phyloP scores from a whole-genome alignment of 2,329 filamentous ascomycete species.

The Curvularia verruculosa region DNA sequence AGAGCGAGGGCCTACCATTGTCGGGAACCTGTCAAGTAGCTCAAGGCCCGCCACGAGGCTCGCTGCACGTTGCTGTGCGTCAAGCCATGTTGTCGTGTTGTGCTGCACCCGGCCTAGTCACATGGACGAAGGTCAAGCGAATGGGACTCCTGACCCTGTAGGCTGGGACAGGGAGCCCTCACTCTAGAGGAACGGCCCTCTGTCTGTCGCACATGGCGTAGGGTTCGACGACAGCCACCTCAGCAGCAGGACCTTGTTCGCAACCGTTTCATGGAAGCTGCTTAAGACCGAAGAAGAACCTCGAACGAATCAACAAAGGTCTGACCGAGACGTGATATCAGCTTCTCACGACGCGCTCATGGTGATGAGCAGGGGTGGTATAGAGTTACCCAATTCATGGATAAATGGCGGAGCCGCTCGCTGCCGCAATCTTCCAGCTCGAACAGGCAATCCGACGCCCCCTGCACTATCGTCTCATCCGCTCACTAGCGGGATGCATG shows the following conservation, averaged over 20 bases:
- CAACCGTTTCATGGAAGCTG: neutral
- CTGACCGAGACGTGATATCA: slow-evolving; percentile 2
- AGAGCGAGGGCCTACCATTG: neutral
- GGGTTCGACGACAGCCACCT: neutral
- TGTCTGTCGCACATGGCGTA: slow-evolving; percentile 4
- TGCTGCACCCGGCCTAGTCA: neutral
- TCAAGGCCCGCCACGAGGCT: slow-evolving; percentile 13
- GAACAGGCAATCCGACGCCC: slow-evolving; percentile 9
- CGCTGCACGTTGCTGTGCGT: slow-evolving; percentile 6
- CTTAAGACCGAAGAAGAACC: slow-evolving; percentile 2
- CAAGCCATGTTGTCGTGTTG: slow-evolving; percentile 1
- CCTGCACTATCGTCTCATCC: slow-evolving; percentile 8
- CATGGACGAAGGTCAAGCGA: neutral
- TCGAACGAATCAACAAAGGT: neutral
- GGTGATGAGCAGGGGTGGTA: neutral
- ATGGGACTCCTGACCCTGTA: neutral
- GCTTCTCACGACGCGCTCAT: neutral
- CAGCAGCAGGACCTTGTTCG: neutral
- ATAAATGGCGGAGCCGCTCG: slow-evolving; percentile 16
- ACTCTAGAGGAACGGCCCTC: slow-evolving; percentile 5
- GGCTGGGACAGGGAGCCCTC: slow-evolving; percentile 3
- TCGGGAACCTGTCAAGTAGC: slow-evolving; percentile 1
- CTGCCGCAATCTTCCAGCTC: slow-evolving; percentile 8
- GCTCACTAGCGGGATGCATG: slow-evolving; percentile 13
- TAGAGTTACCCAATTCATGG: slow-evolving; percentile 4